Evolutionary conservation across 78 protist genomes (phyloP), one percentile per base, ranked within the genome.

Genomic region (Tieghemostelium lacteum): DNA sequence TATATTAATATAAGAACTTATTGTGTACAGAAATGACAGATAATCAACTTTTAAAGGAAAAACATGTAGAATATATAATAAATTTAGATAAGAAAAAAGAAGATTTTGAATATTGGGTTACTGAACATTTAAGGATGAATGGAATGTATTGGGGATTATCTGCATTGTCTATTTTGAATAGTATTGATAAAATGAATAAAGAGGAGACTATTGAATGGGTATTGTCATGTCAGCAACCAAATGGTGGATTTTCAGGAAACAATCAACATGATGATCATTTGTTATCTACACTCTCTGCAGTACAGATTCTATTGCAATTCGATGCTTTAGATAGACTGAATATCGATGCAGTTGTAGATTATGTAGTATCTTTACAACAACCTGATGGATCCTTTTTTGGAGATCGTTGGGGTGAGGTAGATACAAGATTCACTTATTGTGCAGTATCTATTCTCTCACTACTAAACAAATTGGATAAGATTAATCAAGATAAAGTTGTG

Each of bases 351-450:
- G 95, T 94, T 24, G 94, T 54, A 45, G 20, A 66, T 20, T 93
- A 85, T 70, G 86, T 98, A 8, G 78, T 75, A 3, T 14, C 62
- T 19, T 95, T 97, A 26, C 99, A 98, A 88, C 86, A 93, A 52
- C 58, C 24, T 14, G 99, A 98, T 73, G 99, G 99, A 22, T 96
- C 99, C 12, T 98, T 99, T 65, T 28, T 24, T 2, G 99, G 99
- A 29, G 99, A 99, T 62, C 73, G 88, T 72, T 98, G 98, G 98
- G 99, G 99, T 2, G 99, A 99, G 85, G 86, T 98, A 2, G 99
- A 99, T 86, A 96, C 98, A 4, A 63, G 99, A 42, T 99, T 99
- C 75, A 69, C 98, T 20, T 98, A 97, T 93, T 96, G 98, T 63
- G 99, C 99, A 17, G 62, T 98, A 12, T 87, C 88, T 42, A 62